Evolutionary conservation across 305 asterid genomes (phyloP).

Genomic region (Fraxinus velutina): DNA sequence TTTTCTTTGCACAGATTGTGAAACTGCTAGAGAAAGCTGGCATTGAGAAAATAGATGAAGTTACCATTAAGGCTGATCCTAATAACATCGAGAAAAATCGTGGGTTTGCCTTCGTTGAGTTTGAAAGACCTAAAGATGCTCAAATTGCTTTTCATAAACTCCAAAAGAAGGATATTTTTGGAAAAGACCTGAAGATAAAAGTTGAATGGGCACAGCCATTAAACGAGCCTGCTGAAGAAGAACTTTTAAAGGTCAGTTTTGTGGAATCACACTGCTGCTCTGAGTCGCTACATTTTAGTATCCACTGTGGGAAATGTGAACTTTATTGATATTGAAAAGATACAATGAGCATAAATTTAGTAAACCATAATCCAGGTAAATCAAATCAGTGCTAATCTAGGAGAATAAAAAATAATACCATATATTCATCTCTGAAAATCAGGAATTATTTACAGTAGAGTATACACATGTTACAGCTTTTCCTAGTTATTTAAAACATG

Average conservation of each 20-base stretch:
- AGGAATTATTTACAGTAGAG: background rate
- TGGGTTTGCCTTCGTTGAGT: constrained; percentile 73
- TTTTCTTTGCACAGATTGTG: constrained; percentile 44
- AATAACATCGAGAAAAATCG: constrained; percentile 52
- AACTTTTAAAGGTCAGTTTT: constrained; percentile 53
- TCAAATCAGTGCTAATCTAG: background rate
- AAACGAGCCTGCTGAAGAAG: constrained; percentile 57
- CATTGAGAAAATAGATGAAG: constrained; percentile 55
- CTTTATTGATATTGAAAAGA: background rate
- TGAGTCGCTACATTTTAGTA: background rate
- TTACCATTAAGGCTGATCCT: constrained; percentile 54
- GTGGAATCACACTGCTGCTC: constrained; percentile 16
- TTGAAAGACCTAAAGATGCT: constrained; percentile 66
- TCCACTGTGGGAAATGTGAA: background rate
- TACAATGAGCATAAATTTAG: background rate
- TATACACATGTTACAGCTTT: background rate
- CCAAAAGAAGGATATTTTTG: constrained; percentile 50
- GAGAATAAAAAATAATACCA: background rate
- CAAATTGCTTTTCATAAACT: constrained; percentile 57
- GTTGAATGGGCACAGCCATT: constrained; percentile 73
- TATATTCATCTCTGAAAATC: background rate
- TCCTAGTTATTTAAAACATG: background rate
- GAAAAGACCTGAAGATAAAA: constrained; percentile 41
- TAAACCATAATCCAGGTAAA: background rate
- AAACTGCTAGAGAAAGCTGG: constrained; percentile 48